Evolutionary conservation across 768 basidiomycete species (phyloP), one percentile per base, ranked within the genome.

Genomic region (Kwoniella newhampshirensis): DNA sequence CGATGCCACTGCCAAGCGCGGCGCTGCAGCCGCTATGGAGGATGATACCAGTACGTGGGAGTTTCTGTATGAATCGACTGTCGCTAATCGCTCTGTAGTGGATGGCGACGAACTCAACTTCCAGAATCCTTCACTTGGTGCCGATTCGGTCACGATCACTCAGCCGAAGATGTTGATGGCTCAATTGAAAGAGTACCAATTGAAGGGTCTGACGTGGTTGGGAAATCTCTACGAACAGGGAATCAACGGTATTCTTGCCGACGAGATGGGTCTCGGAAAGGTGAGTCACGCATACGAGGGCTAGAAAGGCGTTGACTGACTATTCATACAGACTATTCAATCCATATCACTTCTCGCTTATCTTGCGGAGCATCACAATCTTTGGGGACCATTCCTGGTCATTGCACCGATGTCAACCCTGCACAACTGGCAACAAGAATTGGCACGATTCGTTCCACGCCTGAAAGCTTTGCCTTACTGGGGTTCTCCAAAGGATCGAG

Each of bases 361-460:
- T 77, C 85, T 99, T 15, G 93, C 94, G 1, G 96, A 99, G 79
- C 86, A 85, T 0, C 96, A 98, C 73, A 89, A 98, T 70, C 96
- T 98, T 57, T 99, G 96, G 96, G 96, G 96, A 0, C 96, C 96
- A 12, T 99, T 99, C 81, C 82, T 99, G 20, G 93, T 99, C 46
- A 92, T 99, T 37, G 91, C 96, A 1, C 96, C 96, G 5, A 88
- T 91, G 2, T 96, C 94, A 5, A 99, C 96, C 0, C 81, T 99
- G 57, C 94, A 98, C 77, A 98, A 98, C 71, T 99, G 96, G 96
- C 94, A 98, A 74, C 96, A 98, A 73, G 96, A 99, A 75, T 81
- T 99, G 53, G 89, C 92, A 17, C 87, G 92, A 23, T 99, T 99
- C 72, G 91, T 96, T 4, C 96, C 96, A 23, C 81, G 81, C 51